A percentile compares a stretch with the other conserved stretches of the same genome.
Evolutionary conservation across 139 green algal species (phyloP).

Genomic region (Marvania coccoides): DNA sequence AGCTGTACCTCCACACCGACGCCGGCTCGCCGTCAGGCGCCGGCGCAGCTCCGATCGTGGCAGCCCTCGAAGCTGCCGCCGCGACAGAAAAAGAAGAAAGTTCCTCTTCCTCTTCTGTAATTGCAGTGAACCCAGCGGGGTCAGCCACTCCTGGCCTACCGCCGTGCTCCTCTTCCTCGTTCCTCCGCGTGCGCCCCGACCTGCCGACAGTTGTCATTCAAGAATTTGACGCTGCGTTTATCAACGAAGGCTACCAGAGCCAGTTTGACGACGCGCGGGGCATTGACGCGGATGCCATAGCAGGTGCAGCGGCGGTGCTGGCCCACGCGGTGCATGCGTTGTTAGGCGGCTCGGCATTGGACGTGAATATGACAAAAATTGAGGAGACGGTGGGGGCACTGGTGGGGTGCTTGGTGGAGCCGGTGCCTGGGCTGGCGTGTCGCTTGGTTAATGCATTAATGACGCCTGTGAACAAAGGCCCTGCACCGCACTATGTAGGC

Average conservation of each 20-base stretch:
- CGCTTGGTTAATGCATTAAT: conserved; percentile 29
- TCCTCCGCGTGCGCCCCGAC: conserved; percentile 42
- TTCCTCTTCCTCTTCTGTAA: background rate
- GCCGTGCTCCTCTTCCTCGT: conserved; percentile 59
- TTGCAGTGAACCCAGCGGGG: background rate
- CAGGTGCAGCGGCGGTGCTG: conserved; percentile 32
- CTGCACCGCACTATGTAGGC: conserved; percentile 37
- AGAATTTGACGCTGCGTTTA: conserved; percentile 51
- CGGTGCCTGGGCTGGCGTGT: conserved; percentile 36
- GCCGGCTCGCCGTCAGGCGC: conserved; percentile 12
- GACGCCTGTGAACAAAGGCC: background rate
- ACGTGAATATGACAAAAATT: conserved; percentile 28
- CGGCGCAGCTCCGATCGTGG: conserved; percentile 3
- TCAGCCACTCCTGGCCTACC: conserved; percentile 50
- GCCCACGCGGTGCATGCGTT: conserved; percentile 42
- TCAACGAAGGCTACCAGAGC: conserved; percentile 42
- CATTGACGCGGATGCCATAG: conserved; percentile 11
- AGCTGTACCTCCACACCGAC: conserved; percentile 40
- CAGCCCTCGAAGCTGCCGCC: conserved; percentile 3
- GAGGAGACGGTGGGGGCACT: conserved; percentile 11
- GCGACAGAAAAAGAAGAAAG: too few species aligned
- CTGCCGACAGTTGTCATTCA: conserved; percentile 46
- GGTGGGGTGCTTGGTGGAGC: conserved; percentile 25
- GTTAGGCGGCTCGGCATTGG: conserved; percentile 6
- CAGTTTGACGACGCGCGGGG: conserved; percentile 28